Percentiles rank a stretch among this genome's conserved stretches.
Evolutionary conservation across 192 early-diverging fungal genomes (phyloP).

Genomic region (Backusella westeae): DNA sequence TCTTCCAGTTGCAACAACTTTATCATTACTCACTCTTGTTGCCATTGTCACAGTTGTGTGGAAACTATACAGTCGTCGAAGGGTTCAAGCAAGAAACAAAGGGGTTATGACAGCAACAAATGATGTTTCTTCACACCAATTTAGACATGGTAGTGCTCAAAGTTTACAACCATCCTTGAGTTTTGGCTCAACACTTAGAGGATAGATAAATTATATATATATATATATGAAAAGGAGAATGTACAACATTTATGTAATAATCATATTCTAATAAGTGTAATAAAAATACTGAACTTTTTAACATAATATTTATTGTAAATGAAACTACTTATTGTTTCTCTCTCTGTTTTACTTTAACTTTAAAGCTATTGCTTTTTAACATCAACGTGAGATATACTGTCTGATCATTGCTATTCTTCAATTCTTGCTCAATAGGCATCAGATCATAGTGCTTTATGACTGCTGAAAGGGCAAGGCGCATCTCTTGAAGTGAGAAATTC

Average conservation of each 20-base stretch:
- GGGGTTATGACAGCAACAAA: neutral
- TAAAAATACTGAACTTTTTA: neutral
- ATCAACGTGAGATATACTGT: conserved; percentile 21
- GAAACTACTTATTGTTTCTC: neutral
- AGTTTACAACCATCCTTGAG: neutral
- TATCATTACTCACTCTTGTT: conserved; percentile 28
- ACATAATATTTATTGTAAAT: neutral
- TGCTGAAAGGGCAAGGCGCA: conserved; percentile 41
- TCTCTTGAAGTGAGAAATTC: conserved; percentile 49
- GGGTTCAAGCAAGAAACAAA: neutral
- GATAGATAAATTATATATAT: neutral
- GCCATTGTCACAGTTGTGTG: neutral
- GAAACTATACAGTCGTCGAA: neutral
- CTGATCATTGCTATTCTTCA: conserved; percentile 55
- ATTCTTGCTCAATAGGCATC: conserved; percentile 50
- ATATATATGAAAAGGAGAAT: neutral
- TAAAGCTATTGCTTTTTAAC: conserved; percentile 14
- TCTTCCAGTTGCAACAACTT: conserved; percentile 42
- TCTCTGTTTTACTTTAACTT: conserved; percentile 2
- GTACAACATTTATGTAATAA: neutral
- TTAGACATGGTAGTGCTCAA: neutral
- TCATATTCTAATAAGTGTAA: neutral
- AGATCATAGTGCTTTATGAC: conserved; percentile 46
- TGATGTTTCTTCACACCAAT: neutral
- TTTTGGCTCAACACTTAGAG: neutral